Percentiles rank a stretch among this genome's conserved stretches.
Conservation (phyloP, 2,329 filamentous ascomycete species). For the Pseudogymnoascus sp. region DNA sequence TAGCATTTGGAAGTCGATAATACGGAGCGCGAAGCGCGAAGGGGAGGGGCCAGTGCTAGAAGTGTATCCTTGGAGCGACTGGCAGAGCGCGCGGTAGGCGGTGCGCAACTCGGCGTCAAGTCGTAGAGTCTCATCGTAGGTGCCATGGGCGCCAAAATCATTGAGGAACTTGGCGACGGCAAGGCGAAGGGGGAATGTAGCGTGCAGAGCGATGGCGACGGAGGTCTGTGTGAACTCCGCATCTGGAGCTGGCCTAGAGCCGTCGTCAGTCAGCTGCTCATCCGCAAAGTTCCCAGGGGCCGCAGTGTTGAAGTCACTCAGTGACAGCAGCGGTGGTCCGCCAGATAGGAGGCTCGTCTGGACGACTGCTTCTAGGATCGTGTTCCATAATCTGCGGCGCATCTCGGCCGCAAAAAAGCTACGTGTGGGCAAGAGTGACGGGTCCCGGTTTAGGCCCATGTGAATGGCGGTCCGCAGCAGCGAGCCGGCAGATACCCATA, state of each 20-base stretch:
- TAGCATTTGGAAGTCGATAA: conserved; percentile 43
- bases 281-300: conserved; percentile 43
- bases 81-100: conserved; percentile 35
- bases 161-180: conserved; percentile 37
- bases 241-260: conserved; percentile 27
- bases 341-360: conserved; percentile 39
- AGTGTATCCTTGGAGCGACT: conserved; percentile 23
- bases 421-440: conserved; percentile 30
- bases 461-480: conserved; percentile 38
- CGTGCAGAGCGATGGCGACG: conserved; percentile 34
- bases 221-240: conserved; percentile 33
- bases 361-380: conserved; percentile 39
- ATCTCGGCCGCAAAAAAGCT: conserved; percentile 35
- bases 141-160: conserved; percentile 28
- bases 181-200: conserved; percentile 36
- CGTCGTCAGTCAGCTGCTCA: conserved; percentile 33
- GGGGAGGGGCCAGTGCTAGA: conserved; percentile 17
- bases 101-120: conserved; percentile 35
- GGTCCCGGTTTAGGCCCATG: conserved; percentile 44
- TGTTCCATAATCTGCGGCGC: conserved; percentile 44
- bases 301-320: conserved; percentile 40
- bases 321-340: conserved; percentile 36
- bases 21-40: conserved; percentile 33
- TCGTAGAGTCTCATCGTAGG: conserved; percentile 37
- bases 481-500: conserved; percentile 39